Evolutionary conservation across 2,329 filamentous ascomycete species (phyloP).

Genomic region (Diaporthe aspalathi): DNA sequence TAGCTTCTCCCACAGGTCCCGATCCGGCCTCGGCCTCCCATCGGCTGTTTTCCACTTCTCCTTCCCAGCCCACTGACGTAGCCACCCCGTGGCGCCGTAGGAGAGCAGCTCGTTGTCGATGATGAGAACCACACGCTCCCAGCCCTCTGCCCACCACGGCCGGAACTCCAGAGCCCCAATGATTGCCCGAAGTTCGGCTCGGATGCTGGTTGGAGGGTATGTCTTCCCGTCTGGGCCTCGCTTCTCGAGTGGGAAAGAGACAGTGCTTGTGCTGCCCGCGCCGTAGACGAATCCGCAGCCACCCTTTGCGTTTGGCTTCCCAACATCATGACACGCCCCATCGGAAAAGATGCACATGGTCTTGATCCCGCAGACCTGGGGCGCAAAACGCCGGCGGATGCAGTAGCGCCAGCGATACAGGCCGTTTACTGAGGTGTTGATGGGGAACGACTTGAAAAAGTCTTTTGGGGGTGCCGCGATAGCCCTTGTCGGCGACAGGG

Average conservation of each 20-base stretch:
- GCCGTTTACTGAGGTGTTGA: conserved; percentile 21
- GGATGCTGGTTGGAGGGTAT: conserved; percentile 18
- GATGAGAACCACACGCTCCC: conserved; percentile 24
- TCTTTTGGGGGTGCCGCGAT: conserved; percentile 7
- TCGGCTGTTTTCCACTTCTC: conserved; percentile 26
- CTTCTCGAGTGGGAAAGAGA: conserved; percentile 28
- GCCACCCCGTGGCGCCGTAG: conserved; percentile 20
- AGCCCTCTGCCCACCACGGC: conserved; percentile 26
- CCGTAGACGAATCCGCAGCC: conserved; percentile 24
- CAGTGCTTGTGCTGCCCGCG: conserved; percentile 5
- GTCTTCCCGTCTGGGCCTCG: conserved; percentile 15
- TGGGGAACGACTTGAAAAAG: conserved; percentile 1
- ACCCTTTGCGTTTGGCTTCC: background rate
- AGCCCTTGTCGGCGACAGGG: conserved; percentile 18
- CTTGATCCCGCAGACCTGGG: conserved; percentile 19
- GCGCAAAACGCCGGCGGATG: conserved; percentile 16
- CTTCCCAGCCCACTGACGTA: conserved; percentile 19
- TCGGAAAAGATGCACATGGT: conserved; percentile 26
- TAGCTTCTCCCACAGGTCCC: conserved; percentile 26
- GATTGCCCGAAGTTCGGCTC: conserved; percentile 14
- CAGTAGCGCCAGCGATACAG: conserved; percentile 16
- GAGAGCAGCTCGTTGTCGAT: conserved; percentile 22
- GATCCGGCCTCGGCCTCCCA: background rate
- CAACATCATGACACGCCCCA: background rate
- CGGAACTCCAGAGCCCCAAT: conserved; percentile 26